Percentiles rank a stretch among this genome's conserved stretches.
Evolutionary conservation across 2,329 filamentous ascomycete species (phyloP).

Genomic region (Fusarium aywerte): DNA sequence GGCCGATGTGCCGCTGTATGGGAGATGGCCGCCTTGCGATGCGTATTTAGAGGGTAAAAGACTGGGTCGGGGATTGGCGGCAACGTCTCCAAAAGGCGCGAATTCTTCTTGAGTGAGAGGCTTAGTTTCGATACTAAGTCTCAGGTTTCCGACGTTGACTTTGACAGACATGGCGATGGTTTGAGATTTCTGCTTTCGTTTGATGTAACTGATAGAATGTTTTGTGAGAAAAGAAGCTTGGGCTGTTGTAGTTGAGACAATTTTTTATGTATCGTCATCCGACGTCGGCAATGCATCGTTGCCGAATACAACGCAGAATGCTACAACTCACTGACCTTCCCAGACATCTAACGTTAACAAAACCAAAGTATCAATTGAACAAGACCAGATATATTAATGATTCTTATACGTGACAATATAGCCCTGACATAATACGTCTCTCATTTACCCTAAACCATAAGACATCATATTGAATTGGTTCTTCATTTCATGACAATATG

Average conservation of each 20-base stretch:
- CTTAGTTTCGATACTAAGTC: conserved; percentile 62
- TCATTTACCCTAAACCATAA: conserved; percentile 3
- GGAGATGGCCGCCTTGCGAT: conserved; percentile 52
- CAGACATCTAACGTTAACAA: background rate
- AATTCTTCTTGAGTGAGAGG: conserved; percentile 78
- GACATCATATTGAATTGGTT: background rate
- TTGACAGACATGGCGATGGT: conserved; percentile 42
- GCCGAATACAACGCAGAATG: conserved; percentile 47
- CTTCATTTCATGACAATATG: background rate
- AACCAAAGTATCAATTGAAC: background rate
- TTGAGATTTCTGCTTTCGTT: background rate
- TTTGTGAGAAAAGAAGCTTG: background rate
- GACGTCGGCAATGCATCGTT: conserved; percentile 8
- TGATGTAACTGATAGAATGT: background rate
- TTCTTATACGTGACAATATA: too few species aligned
- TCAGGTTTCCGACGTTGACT: conserved; percentile 39
- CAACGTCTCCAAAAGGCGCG: conserved; percentile 82
- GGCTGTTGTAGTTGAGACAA: conserved; percentile 2
- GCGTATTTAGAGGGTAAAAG: conserved; percentile 61
- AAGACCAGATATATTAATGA: background rate
- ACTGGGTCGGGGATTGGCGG: conserved; percentile 75
- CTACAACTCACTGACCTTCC: conserved; percentile 51
- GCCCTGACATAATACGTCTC: background rate
- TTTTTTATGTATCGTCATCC: conserved; percentile 2
- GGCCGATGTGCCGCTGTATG: conserved; percentile 65